phyloP scores from a whole-genome alignment of 306 rosid genomes.

The Pueraria montana region DNA sequence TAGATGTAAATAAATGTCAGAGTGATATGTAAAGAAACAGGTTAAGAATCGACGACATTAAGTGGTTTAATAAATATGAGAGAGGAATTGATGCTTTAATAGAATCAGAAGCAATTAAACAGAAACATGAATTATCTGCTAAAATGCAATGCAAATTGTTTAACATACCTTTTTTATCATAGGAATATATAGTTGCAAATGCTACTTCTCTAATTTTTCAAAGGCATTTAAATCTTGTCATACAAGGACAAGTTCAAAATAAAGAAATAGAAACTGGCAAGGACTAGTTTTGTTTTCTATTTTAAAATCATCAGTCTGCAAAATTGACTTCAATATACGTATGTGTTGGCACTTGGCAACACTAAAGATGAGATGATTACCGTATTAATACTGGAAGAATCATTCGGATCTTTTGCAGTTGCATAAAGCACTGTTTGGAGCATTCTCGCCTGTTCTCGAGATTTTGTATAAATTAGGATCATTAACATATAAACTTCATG shows the following conservation, averaged over 20 bases:
- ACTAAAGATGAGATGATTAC: constrained; percentile 47
- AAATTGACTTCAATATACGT: not conserved
- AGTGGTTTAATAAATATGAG: not conserved
- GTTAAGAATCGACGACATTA: not conserved
- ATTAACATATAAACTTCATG: constrained; percentile 30
- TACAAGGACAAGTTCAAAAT: not conserved
- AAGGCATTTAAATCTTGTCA: not conserved
- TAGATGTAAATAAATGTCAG: not conserved
- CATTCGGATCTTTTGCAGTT: constrained; percentile 73
- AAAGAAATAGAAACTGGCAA: not conserved
- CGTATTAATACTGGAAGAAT: constrained; percentile 69
- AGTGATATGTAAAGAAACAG: not conserved
- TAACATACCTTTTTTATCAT: not conserved
- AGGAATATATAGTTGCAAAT: not conserved
- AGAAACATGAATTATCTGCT: not conserved
- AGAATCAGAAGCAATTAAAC: not conserved
- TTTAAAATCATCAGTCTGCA: not conserved
- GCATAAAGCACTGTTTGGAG: constrained; percentile 75
- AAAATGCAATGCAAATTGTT: constrained; percentile 3
- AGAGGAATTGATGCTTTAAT: not conserved
- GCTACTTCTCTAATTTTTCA: not conserved
- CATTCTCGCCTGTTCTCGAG: constrained; percentile 69
- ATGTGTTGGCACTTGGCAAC: not conserved
- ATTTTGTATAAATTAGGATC: constrained; percentile 29
- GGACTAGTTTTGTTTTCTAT: not conserved